Evolutionary conservation across 2,329 filamentous ascomycete genomes (phyloP), one percentile per base, ranked within the genome.

Genomic region (Aspergillus fijiensis): DNA sequence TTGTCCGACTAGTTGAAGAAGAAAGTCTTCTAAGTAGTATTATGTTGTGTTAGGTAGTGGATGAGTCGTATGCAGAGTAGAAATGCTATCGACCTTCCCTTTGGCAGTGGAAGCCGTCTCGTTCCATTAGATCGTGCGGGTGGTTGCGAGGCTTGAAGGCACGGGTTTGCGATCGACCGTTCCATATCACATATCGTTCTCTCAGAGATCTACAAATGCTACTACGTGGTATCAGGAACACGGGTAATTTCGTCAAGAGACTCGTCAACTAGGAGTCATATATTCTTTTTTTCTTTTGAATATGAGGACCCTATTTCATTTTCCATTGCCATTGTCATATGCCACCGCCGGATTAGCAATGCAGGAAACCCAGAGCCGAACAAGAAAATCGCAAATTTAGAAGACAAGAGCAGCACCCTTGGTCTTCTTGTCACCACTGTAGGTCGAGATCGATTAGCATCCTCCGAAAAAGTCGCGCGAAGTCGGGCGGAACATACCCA

Each of bases 351-450:
- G 62, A 65, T 67, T 73, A 72, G 72, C 73, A 75, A 74, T 73
- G 72, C 71, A 73, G 68, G 69, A 75, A 74, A 76, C 73, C 74
- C 74, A 75, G 71, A 74, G 72, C 74, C 74, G 70, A 75, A 75
- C 72, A 76, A 76, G 72, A 68, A 76, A 76, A 76, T 71, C 67
- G 67, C 70, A 77, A 82, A 86, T 84, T 89, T 96, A 99, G 88
- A 99, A 99, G 77, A 99, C 95, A 79, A 99, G 89, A 83, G 95
- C 95, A 76, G 95, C 95, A 90, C 95, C 95, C 92, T 99, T 99
- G 77, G 95, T 99, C 92, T 99, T 99, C 93, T 99, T 99, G 90
- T 99, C 95, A 88, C 95, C 95, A 89, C 95, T 96, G 74, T 75
- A 71, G 59, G 67, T 63, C 66, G 55, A 63, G 68, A 66, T 63